These are phyloP conservation scores for Lycium ferocissimum DNA, from an alignment of 257 asterid genomes.

Conservation along the genomic window DNA sequence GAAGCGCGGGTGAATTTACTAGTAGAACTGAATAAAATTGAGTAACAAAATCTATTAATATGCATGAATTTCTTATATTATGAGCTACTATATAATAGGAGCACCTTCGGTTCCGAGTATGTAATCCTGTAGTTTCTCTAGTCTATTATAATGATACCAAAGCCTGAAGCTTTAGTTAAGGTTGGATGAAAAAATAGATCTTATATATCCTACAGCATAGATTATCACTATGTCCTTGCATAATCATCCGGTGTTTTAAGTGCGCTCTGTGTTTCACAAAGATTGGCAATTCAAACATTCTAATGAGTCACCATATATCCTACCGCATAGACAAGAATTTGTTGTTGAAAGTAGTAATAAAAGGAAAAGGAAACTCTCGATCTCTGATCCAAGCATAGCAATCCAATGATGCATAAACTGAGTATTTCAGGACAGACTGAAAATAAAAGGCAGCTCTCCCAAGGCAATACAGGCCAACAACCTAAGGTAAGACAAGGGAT, in stretches of 20 bases:
- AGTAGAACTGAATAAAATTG: not conserved
- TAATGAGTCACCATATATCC: not conserved
- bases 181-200: constrained; percentile 30
- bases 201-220: not conserved
- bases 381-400: not conserved
- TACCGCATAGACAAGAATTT: not conserved
- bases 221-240: not conserved
- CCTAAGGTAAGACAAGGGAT: not conserved
- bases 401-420: not conserved
- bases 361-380: not conserved
- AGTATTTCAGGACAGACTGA: not conserved
- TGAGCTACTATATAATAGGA: constrained; percentile 84
- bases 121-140: constrained; percentile 43
- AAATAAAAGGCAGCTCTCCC: not conserved
- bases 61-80: not conserved
- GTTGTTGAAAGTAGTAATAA: not conserved
- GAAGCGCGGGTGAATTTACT: too few species aligned
- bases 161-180: constrained; percentile 33
- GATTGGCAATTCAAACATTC: constrained; percentile 1
- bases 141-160: constrained; percentile 28
- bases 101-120: constrained; percentile 85
- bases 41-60: not conserved
- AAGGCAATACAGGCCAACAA: not conserved
- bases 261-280: not conserved
- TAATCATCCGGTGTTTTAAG: not conserved